These are phyloP conservation scores for Schwanniomyces sp. DNA, from an alignment of 805 yeast genomes.

Conservation along the genomic window DNA sequence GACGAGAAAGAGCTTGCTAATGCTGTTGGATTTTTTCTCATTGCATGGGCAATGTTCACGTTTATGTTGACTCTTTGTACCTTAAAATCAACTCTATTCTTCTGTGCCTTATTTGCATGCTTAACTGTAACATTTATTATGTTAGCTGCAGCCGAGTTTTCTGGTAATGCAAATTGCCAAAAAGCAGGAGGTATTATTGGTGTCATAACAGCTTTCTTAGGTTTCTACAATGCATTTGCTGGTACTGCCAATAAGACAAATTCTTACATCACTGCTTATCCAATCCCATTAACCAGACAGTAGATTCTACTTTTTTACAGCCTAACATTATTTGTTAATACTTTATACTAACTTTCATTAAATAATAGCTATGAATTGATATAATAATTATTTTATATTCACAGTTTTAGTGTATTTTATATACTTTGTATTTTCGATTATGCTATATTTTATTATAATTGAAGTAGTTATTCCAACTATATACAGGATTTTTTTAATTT, in stretches of 20 bases:
- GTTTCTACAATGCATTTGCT: conserved; percentile 42
- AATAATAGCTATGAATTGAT: no score
- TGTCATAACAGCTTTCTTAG: conserved; percentile 39
- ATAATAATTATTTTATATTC: no score
- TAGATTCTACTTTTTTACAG: background rate
- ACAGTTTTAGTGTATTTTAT: background rate
- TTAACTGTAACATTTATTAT: conserved; percentile 35
- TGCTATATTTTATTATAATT: background rate
- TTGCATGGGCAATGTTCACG: conserved; percentile 44
- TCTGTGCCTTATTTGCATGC: conserved; percentile 29
- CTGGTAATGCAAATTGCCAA: conserved; percentile 22
- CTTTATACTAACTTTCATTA: background rate
- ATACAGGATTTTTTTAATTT: background rate
- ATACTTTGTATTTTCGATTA: background rate
- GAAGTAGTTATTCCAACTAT: background rate
- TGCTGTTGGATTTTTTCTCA: conserved; percentile 37
- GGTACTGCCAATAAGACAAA: conserved; percentile 36
- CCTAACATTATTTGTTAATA: background rate
- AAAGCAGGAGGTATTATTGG: conserved; percentile 45
- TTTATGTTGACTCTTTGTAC: conserved; percentile 34
- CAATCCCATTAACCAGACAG: conserved; percentile 23
- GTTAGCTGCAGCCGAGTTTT: conserved; percentile 35
- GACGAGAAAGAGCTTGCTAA: conserved; percentile 22
- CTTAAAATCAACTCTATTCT: conserved; percentile 38
- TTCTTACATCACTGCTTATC: conserved; percentile 32